phyloP scores from a whole-genome alignment of 352 stramenopile genomes.

The Phytophthora multivora region DNA sequence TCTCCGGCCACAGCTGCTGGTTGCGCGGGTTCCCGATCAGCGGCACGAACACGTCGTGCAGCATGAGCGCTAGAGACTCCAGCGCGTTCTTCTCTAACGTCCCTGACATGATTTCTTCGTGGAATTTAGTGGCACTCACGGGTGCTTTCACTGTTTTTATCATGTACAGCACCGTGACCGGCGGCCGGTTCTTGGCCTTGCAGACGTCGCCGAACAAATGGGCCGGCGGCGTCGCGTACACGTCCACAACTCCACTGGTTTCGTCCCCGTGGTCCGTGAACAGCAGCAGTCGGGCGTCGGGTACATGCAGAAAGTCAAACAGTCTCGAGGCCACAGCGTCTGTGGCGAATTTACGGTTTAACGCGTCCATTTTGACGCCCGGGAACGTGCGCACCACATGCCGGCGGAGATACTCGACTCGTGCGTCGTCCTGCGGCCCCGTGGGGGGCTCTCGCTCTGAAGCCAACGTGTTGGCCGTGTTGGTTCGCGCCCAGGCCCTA shows the following conservation, averaged over 20 bases:
- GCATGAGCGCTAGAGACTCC: slow-evolving; percentile 71
- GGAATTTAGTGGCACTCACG: slow-evolving; percentile 60
- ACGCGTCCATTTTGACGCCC: slow-evolving; percentile 55
- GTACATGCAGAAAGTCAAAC: slow-evolving; percentile 78
- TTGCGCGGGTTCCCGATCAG: slow-evolving; percentile 80
- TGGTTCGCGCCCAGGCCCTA: slow-evolving; percentile 18
- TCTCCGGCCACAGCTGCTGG: slow-evolving; percentile 81
- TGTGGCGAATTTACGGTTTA: slow-evolving; percentile 67
- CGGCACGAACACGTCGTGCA: slow-evolving; percentile 79
- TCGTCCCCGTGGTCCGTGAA: slow-evolving; percentile 77
- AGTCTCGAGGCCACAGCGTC: slow-evolving; percentile 60
- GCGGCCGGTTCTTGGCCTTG: slow-evolving; percentile 23
- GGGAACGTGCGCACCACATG: slow-evolving; percentile 74
- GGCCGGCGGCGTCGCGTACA: slow-evolving; percentile 66
- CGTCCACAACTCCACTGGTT: slow-evolving; percentile 50
- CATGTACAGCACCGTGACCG: slow-evolving; percentile 73
- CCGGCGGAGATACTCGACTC: slow-evolving; percentile 69
- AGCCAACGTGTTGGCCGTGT: slow-evolving; percentile 8
- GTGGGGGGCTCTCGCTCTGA: slow-evolving; percentile 1
- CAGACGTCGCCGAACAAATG: slow-evolving; percentile 43
- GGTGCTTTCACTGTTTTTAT: slow-evolving; percentile 72
- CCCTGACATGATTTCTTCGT: slow-evolving; percentile 77
- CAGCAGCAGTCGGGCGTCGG: slow-evolving; percentile 62
- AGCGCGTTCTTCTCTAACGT: slow-evolving; percentile 79
- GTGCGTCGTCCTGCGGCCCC: slow-evolving; percentile 56